Conservation (phyloP, 495 filamentous ascomycete species). For the Physcia stellaris region DNA sequence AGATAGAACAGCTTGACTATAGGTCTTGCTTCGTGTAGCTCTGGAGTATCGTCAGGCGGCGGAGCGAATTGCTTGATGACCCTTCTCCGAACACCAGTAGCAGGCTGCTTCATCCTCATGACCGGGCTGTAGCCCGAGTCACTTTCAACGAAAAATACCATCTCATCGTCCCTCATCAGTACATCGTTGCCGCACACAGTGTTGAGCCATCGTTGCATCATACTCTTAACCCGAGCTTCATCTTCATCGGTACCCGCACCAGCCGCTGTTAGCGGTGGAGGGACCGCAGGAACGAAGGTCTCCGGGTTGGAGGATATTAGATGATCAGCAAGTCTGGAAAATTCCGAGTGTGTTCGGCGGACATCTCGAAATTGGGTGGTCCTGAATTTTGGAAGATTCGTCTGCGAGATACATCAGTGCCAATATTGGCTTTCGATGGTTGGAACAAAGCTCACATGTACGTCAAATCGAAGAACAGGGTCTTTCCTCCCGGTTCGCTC, state of each 20-base stretch:
- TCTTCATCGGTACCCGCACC: constrained; percentile 96
- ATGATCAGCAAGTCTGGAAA: constrained; percentile 87
- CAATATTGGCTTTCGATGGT: constrained; percentile 8
- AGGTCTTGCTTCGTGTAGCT: constrained; percentile 77
- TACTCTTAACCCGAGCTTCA: constrained; percentile 72
- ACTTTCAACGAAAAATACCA: constrained; percentile 93
- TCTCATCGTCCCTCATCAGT: constrained; percentile 87
- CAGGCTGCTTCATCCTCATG: constrained; percentile 89
- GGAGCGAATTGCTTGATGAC: constrained; percentile 98
- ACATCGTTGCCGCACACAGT: constrained; percentile 82
- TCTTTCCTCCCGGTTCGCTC: constrained; percentile 93
- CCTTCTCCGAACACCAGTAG: constrained; percentile 86
- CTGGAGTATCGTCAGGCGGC: constrained; percentile 92
- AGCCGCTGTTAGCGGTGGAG: constrained; percentile 77
- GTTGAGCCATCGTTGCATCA: constrained; percentile 92
- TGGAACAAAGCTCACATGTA: constrained; percentile 55
- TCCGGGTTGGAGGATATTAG: constrained; percentile 93
- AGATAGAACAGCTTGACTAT: constrained; percentile 93
- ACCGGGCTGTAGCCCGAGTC: constrained; percentile 98
- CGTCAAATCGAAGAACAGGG: constrained; percentile 87
- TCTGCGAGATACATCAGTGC: constrained; percentile 38
- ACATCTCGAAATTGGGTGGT: constrained; percentile 98
- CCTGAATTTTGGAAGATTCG: constrained; percentile 92
- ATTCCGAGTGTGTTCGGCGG: constrained; percentile 87
- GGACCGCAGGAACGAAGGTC: constrained; percentile 92